Conservation (phyloP, 345 rosid genomes). For the Syzygium aqueum region DNA sequence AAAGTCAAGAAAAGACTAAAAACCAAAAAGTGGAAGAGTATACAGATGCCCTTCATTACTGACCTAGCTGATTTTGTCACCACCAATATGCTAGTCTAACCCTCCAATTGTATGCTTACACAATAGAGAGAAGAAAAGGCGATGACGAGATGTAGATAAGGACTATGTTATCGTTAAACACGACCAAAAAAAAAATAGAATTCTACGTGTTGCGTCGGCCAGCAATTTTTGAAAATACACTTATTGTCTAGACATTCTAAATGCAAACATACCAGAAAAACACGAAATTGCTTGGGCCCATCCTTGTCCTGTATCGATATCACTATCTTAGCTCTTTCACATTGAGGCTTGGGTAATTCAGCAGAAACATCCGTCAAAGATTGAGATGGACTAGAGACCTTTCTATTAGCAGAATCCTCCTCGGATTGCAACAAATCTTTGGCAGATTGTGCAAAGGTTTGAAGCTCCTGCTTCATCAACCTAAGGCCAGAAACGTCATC, state of each 20-base stretch:
- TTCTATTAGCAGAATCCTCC: constrained; percentile 39
- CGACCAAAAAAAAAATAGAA: neutral
- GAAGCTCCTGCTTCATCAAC: constrained; percentile 65
- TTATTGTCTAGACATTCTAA: neutral
- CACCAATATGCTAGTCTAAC: neutral
- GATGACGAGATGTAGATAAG: neutral
- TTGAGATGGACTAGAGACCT: constrained; percentile 16
- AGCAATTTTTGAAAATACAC: neutral
- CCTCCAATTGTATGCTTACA: neutral
- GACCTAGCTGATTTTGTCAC: neutral
- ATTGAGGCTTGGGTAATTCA: constrained; percentile 15
- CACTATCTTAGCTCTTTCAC: constrained; percentile 61
- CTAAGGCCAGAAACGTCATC: constrained; percentile 21
- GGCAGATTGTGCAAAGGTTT: constrained; percentile 44
- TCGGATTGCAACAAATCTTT: constrained; percentile 35
- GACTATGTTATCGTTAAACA: neutral
- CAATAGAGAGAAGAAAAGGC: neutral
- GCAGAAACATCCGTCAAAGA: constrained; percentile 18
- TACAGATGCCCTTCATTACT: neutral
- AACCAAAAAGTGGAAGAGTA: neutral
- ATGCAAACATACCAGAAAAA: constrained; percentile 42
- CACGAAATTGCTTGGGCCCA: constrained; percentile 49
- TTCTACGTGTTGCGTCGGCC: neutral
- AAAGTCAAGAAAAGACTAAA: neutral
- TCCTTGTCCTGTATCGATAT: constrained; percentile 65